A percentile compares a stretch with the other conserved stretches of the same genome.
Evolutionary conservation across 163 green algal genomes (phyloP).

Genomic region (Chlorella variabilis): DNA sequence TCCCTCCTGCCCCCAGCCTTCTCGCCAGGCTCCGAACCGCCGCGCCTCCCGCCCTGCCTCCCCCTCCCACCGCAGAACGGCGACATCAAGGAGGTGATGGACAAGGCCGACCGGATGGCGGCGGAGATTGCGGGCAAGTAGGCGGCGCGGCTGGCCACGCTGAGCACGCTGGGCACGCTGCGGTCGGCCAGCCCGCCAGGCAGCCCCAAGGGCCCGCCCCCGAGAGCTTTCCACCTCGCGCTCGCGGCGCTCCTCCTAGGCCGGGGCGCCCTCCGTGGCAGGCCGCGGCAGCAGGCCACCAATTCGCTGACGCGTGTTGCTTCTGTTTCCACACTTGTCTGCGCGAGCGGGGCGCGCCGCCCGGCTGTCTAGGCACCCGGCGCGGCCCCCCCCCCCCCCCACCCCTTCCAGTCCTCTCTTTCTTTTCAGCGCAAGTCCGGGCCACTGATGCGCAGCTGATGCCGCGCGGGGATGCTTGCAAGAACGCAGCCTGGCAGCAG

Average conservation of each 20-base stretch:
- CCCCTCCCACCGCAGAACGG: slow-evolving; percentile 35
- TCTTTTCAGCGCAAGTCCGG: slow-evolving; percentile 11
- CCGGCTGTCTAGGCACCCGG: too few relatives aligned
- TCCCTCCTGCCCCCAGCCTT: background rate
- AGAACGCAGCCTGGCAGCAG: background rate
- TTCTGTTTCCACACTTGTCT: too few relatives aligned
- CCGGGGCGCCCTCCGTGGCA: too few relatives aligned
- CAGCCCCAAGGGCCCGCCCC: too few relatives aligned
- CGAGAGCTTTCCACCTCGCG: too few relatives aligned
- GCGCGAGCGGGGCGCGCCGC: too few relatives aligned
- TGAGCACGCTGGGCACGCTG: background rate
- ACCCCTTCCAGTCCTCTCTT: background rate
- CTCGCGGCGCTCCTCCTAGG: too few relatives aligned
- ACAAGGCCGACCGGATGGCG: slow-evolving; percentile 96
- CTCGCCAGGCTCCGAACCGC: background rate
- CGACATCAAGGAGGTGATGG: slow-evolving; percentile 82
- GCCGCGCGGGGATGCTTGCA: slow-evolving; percentile 32
- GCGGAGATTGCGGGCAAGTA: slow-evolving; percentile 75
- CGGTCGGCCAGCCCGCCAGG: background rate
- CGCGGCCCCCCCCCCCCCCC: too few relatives aligned
- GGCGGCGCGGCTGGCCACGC: background rate
- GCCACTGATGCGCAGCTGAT: slow-evolving; percentile 26
- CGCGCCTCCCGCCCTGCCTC: background rate
- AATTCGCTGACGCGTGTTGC: too few relatives aligned
- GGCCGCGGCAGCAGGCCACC: too few relatives aligned